phyloP scores from a whole-genome alignment of 306 rosid genomes.

The Cyamopsis tetragonoloba region DNA sequence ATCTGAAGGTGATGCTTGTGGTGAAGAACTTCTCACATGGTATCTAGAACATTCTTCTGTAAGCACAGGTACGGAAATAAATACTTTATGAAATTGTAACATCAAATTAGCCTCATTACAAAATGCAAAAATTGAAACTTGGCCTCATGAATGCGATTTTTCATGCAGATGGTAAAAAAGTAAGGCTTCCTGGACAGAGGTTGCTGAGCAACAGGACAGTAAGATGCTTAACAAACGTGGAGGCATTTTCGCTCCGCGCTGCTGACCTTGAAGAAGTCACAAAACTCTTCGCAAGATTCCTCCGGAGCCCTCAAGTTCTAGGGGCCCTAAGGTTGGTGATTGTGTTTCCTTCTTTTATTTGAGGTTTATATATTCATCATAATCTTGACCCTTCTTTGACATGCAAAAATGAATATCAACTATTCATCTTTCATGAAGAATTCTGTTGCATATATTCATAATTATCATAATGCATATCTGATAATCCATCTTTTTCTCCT shows the following conservation, averaged over 20 bases:
- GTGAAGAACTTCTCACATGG: conserved; percentile 80
- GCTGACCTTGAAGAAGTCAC: conserved; percentile 83
- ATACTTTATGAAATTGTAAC: not conserved
- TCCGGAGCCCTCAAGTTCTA: conserved; percentile 69
- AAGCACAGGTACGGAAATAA: not conserved
- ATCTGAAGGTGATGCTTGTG: conserved; percentile 72
- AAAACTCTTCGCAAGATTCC: conserved; percentile 57
- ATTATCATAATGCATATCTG: not conserved
- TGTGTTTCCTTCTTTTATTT: not conserved
- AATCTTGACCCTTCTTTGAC: not conserved
- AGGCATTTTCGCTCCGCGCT: conserved; percentile 70
- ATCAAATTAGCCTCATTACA: not conserved
- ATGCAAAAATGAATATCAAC: not conserved
- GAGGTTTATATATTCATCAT: not conserved
- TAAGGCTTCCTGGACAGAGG: conserved; percentile 47
- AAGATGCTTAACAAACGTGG: conserved; percentile 66
- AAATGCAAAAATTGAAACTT: not conserved
- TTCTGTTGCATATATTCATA: not conserved
- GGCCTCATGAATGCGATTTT: not conserved
- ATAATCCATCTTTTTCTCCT: not conserved
- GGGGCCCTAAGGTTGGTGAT: conserved; percentile 68
- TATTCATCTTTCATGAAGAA: not conserved
- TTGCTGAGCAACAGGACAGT: conserved; percentile 42
- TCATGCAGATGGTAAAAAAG: conserved; percentile 60
- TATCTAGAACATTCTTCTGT: conserved; percentile 68